Evolutionary conservation across 495 filamentous ascomycete genomes (phyloP).

Genomic region (Durotheca rogersii): DNA sequence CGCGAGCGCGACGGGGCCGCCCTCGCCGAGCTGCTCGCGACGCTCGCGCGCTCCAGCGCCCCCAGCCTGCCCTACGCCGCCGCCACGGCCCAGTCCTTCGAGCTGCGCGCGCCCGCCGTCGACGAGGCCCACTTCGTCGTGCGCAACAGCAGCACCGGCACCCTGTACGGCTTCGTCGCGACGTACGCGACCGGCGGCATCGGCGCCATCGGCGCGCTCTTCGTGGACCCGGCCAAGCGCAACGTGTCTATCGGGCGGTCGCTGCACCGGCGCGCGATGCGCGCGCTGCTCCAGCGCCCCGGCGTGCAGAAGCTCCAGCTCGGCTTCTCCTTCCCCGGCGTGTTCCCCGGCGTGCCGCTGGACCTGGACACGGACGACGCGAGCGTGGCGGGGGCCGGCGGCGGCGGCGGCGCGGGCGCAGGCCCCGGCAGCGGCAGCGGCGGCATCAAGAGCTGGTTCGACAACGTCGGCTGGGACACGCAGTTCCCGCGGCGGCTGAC

Average conservation of each 20-base stretch:
- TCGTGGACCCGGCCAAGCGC: constrained; percentile 78
- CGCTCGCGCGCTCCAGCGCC: constrained; percentile 58
- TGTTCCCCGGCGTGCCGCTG: constrained; percentile 77
- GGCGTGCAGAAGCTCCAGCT: constrained; percentile 76
- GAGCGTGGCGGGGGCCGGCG: too few relatives aligned
- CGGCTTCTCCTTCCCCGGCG: constrained; percentile 71
- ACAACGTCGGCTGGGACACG: constrained; percentile 49
- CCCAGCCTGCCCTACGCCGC: constrained; percentile 62
- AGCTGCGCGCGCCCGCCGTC: constrained; percentile 63
- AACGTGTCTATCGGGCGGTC: constrained; percentile 86
- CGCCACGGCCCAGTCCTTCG: constrained; percentile 73
- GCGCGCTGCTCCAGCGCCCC: constrained; percentile 60
- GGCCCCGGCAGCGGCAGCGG: too few relatives aligned
- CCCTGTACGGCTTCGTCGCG: constrained; percentile 83
- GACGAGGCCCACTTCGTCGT: constrained; percentile 86
- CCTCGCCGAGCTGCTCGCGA: constrained; percentile 65
- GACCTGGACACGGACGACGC: too few relatives aligned
- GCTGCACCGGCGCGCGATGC: constrained; percentile 77
- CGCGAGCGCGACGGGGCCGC: constrained; percentile 70
- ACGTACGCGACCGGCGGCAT: constrained; percentile 77
- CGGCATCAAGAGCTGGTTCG: constrained; percentile 57
- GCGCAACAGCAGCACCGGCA: constrained; percentile 84
- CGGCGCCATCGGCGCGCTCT: constrained; percentile 77
- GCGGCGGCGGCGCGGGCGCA: too few relatives aligned
- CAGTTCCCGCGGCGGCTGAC: constrained; percentile 55